phyloP scores from a whole-genome alignment of 208 protist species.

The Tritrichomonas foetus region DNA sequence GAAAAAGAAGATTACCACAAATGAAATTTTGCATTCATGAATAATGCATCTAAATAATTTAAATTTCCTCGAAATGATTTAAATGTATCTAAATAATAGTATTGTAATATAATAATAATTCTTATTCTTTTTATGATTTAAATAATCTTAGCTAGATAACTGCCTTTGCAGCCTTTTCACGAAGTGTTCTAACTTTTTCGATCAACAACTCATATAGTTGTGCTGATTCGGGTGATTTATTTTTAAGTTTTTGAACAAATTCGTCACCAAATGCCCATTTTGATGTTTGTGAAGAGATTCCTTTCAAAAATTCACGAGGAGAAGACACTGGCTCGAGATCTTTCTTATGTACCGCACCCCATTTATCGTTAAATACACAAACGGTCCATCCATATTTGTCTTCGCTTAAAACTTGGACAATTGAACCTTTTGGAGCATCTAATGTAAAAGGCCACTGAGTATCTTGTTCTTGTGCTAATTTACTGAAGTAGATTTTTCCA shows the following conservation, averaged over 20 bases:
- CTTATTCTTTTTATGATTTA: too few relatives aligned
- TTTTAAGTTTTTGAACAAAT: too few relatives aligned
- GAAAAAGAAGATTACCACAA: too few relatives aligned
- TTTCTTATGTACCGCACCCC: not conserved
- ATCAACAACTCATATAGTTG: not conserved
- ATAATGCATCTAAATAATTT: too few relatives aligned
- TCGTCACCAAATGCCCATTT: too few relatives aligned
- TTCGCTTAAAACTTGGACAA: not conserved
- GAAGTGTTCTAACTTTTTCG: not conserved
- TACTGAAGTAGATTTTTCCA: not conserved
- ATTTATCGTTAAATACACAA: conserved; percentile 1
- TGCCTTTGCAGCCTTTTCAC: not conserved
- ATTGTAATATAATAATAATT: too few relatives aligned
- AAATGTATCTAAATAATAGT: too few relatives aligned
- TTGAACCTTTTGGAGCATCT: not conserved
- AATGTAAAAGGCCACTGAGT: not conserved
- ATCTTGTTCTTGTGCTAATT: not conserved
- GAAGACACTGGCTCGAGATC: not conserved
- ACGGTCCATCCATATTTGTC: not conserved
- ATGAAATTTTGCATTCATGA: too few relatives aligned
- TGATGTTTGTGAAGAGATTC: too few relatives aligned
- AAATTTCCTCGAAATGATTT: too few relatives aligned
- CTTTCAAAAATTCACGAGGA: not conserved
- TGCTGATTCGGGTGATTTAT: not conserved
- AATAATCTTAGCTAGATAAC: too few relatives aligned